A percentile compares a stretch with the other conserved stretches of the same genome.
Evolutionary conservation across 2,329 filamentous ascomycete genomes (phyloP).

Genomic region (Penicillium nordicum): DNA sequence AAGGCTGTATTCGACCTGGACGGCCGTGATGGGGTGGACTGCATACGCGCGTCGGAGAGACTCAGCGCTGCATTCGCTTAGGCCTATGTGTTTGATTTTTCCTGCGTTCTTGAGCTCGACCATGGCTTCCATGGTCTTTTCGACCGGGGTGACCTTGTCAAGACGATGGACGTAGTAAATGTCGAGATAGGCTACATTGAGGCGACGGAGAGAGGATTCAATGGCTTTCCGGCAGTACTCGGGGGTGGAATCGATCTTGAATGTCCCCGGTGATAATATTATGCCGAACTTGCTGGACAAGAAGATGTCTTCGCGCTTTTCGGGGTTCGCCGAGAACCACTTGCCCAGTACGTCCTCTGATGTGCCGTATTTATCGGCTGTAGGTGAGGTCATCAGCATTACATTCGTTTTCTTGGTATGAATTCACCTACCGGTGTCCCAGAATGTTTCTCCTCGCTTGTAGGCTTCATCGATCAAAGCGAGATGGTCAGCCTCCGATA

Average conservation of each 20-base stretch:
- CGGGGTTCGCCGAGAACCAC: not conserved
- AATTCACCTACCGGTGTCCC: constrained; percentile 38
- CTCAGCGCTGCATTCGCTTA: not conserved
- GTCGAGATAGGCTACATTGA: not conserved
- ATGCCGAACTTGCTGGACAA: not conserved
- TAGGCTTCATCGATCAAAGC: constrained; percentile 46
- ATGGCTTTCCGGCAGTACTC: not conserved
- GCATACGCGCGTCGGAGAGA: not conserved
- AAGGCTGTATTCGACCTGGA: not conserved
- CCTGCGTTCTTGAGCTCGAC: not conserved
- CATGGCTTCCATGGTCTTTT: not conserved
- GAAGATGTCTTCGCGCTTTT: not conserved
- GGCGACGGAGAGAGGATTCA: not conserved
- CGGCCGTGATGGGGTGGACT: not conserved
- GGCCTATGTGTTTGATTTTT: not conserved
- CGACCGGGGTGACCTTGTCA: not conserved
- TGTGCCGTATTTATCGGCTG: constrained; percentile 43
- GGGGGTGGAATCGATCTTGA: not conserved
- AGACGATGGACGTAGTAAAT: not conserved
- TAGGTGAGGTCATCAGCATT: not conserved
- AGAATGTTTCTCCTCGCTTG: constrained; percentile 43
- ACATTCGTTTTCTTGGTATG: not conserved
- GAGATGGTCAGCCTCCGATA: constrained; percentile 44
- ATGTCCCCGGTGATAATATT: not conserved
- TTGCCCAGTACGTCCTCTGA: constrained; percentile 34